Evolutionary conservation across 1,284 basidiomycete species (phyloP), one percentile per base, ranked within the genome.

Genomic region (Crocinoboletus sp.): DNA sequence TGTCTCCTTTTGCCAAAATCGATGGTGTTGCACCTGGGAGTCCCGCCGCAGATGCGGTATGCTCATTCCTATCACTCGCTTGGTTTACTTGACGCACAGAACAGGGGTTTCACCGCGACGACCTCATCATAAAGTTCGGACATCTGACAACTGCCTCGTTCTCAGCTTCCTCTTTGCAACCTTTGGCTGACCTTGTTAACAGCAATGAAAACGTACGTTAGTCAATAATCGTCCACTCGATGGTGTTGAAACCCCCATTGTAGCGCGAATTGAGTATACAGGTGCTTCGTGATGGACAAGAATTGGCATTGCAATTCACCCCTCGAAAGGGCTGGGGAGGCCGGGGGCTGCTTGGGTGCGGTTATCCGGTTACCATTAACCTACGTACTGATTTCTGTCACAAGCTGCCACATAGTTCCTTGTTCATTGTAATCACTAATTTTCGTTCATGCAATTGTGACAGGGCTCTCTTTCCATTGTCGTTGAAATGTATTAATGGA

Each of bases 301-400:
- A 58, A 25, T 41, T 74, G 6, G 60, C 63, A 2, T 53, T 86
- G 25, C 68, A 57, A 9, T 68, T 86, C 17, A 77, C 69, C 8
- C 83, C 84, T 4, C 62, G 74, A 43, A 70, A 65, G n/a, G 78
- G 73, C 6, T 85, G 83, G 83, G 81, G 80, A 46, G 91, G 91
- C 1, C 72, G 89, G 45, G 91, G 92, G 11, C 71, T 87, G 59
- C 69, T 94, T 22, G 91, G 91, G 89, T 88, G 49, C 57, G 80
- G 60, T 36, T 30, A 13, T 28, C 25, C 33, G 12, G 28, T 45
- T 33, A 6, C 34, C 15, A 2, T 24, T 38, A 5, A 4, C 19
- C 28, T 15, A 16, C 37, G 46, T 19, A 52, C 35, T 30, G 43
- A 44, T 12, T 34, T 24, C 6, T 20, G 25, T 43, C 23, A 13